phyloP scores from a whole-genome alignment of 306 rosid genomes.

The Oxytropis ochrocephala region DNA sequence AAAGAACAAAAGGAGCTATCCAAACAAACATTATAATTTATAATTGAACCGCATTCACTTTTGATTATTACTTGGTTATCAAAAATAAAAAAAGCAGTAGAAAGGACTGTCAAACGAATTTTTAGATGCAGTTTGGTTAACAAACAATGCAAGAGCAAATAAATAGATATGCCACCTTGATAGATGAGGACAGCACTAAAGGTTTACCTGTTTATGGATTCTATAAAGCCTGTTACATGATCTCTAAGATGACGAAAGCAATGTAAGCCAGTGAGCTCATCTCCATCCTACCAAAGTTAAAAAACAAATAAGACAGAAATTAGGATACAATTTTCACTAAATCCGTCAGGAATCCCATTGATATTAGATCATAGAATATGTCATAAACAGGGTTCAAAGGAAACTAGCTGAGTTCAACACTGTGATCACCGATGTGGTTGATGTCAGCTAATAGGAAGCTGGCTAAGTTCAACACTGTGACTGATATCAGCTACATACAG shows the following conservation, averaged over 20 bases:
- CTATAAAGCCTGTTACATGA: slow-evolving; percentile 77
- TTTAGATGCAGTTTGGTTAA: slow-evolving; percentile 4
- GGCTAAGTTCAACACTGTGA: not conserved
- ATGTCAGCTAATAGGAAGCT: not conserved
- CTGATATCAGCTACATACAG: not conserved
- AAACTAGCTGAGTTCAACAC: not conserved
- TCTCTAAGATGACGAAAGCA: slow-evolving; percentile 97
- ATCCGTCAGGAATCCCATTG: slow-evolving; percentile 10
- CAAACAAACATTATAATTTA: not conserved
- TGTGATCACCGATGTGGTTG: not conserved
- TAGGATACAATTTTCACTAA: not conserved
- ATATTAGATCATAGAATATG: not conserved
- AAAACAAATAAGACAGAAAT: slow-evolving; percentile 16
- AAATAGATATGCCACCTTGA: slow-evolving; percentile 13
- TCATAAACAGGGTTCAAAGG: not conserved
- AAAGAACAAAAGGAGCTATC: not conserved
- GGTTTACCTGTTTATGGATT: slow-evolving; percentile 85
- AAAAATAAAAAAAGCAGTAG: not conserved
- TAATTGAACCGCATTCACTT: not conserved
- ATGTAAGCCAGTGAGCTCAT: slow-evolving; percentile 94
- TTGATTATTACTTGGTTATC: not conserved
- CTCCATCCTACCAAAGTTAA: slow-evolving; percentile 70
- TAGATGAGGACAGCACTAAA: slow-evolving; percentile 3
- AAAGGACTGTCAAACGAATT: slow-evolving; percentile 9
- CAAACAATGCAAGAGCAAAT: not conserved